phyloP scores from a whole-genome alignment of 257 asterid species.

The Misopates orontium region DNA sequence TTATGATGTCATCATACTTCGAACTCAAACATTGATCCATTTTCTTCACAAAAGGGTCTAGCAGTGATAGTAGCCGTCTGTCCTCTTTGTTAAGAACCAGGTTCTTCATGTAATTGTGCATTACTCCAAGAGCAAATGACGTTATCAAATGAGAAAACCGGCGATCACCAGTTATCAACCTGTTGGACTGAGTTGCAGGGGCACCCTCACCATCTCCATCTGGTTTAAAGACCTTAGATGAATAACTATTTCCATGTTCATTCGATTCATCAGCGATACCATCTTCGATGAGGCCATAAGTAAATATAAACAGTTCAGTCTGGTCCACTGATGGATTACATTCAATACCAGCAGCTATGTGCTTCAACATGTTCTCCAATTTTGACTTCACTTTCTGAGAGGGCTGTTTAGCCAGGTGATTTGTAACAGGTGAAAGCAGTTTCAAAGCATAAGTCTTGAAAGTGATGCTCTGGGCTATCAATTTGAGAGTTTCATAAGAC shows the following conservation, averaged over 20 bases:
- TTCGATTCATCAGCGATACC: conserved; percentile 46
- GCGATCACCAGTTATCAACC: conserved; percentile 52
- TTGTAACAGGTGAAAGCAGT: conserved; percentile 68
- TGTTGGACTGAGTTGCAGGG: conserved; percentile 31
- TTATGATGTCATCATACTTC: conserved; percentile 65
- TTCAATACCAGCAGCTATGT: conserved; percentile 78
- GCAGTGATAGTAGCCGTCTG: conserved; percentile 48
- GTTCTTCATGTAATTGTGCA: conserved; percentile 66
- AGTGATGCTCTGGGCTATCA: conserved; percentile 75
- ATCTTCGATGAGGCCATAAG: conserved; percentile 64
- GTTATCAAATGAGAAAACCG: conserved; percentile 71
- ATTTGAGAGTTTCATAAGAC: conserved; percentile 82
- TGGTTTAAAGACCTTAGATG: conserved; percentile 25
- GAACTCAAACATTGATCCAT: conserved; percentile 74
- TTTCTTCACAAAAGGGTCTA: conserved; percentile 72
- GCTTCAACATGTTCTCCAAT: conserved; percentile 76
- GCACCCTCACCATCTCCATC: conserved; percentile 35
- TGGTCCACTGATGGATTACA: conserved; percentile 74
- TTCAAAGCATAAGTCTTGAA: conserved; percentile 76
- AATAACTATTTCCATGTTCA: conserved; percentile 32
- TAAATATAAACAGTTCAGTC: conserved; percentile 67
- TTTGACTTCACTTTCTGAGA: conserved; percentile 67
- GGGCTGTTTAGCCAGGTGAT: conserved; percentile 64
- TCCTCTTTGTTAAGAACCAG: conserved; percentile 55
- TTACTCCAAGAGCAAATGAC: conserved; percentile 71